Percentiles rank a stretch among this genome's conserved stretches.
These are phyloP conservation scores for Oryza brachyantha DNA, from an alignment of 176 grass and related monocot species.

Conservation along the genomic window DNA sequence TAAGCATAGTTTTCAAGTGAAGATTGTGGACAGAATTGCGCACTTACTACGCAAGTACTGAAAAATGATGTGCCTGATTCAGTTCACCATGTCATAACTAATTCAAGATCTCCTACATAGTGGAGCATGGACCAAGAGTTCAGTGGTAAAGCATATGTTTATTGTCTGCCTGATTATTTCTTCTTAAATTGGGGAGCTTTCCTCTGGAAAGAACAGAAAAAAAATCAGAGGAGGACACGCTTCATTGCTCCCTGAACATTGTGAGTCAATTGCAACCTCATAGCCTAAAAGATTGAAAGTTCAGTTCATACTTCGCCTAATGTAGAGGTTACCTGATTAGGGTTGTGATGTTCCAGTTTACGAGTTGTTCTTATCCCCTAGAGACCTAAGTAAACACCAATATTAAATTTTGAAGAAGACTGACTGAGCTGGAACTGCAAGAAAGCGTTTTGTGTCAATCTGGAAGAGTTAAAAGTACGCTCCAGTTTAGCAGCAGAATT, in stretches of 20 bases:
- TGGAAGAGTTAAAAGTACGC: conserved; percentile 19
- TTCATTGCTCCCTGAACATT: background rate
- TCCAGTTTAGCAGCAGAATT: conserved; percentile 6
- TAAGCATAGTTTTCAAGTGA: background rate
- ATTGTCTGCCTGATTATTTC: background rate
- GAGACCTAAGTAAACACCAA: background rate
- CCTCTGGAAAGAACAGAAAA: background rate
- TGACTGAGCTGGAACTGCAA: conserved; percentile 6
- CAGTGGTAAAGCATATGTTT: background rate
- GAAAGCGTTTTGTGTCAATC: conserved; percentile 4
- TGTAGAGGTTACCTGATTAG: background rate
- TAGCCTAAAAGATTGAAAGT: background rate
- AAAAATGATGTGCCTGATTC: background rate
- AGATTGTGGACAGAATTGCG: background rate
- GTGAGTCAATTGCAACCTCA: background rate
- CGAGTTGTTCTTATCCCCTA: background rate
- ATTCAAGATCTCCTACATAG: background rate
- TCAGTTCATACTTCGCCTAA: background rate
- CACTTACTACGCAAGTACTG: background rate
- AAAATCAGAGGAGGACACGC: background rate
- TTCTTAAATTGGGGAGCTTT: background rate
- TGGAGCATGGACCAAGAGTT: background rate
- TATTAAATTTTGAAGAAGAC: background rate
- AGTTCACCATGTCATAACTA: background rate
- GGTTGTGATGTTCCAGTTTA: background rate